phyloP scores from a whole-genome alignment of 345 rosid genomes.

The Hibiscus mutabilis region DNA sequence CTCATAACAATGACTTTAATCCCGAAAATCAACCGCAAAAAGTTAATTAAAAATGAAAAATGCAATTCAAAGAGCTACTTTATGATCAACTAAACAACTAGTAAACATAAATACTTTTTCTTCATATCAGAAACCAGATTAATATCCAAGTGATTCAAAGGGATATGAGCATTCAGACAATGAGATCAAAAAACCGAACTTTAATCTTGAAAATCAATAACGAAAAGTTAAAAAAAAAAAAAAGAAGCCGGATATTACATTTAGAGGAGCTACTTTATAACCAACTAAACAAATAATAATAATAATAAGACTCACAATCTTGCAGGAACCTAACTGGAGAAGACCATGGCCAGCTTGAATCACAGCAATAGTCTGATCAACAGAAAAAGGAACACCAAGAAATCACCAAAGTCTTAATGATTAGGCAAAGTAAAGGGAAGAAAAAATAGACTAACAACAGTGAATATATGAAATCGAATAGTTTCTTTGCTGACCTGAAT shows the following conservation, averaged over 20 bases:
- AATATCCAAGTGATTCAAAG: no score
- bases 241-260: background rate
- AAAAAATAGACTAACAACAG: background rate
- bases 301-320: constrained; percentile 54
- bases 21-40: no score
- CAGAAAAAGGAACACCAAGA: background rate
- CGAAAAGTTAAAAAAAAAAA: background rate
- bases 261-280: background rate
- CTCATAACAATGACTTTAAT: background rate
- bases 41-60: no score
- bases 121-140: no score
- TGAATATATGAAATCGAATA: background rate
- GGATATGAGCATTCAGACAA: no score
- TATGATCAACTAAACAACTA: no score
- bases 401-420: constrained; percentile 7
- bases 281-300: background rate
- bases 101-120: no score
- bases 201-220: no score
- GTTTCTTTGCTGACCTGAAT: constrained; percentile 60
- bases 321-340: constrained; percentile 91
- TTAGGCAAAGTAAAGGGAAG: background rate
- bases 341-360: constrained; percentile 99
- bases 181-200: no score
- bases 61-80: no score
- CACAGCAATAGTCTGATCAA: constrained; percentile 87